These are phyloP conservation scores for Trichoderma polysporum DNA, from an alignment of 2,329 filamentous ascomycete species.

Conservation along the genomic window DNA sequence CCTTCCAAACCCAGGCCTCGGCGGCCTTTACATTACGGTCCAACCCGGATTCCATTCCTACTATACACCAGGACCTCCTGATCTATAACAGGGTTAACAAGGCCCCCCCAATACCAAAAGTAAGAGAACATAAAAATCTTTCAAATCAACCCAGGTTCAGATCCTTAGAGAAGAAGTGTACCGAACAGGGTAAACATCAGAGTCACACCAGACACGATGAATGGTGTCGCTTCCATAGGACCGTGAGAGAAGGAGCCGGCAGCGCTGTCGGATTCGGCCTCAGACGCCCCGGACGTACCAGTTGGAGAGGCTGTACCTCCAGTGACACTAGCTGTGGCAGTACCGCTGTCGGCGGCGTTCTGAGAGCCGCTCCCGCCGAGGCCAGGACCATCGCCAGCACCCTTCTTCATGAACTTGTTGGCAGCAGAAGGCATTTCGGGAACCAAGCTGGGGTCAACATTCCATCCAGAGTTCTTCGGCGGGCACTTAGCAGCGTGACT, in stretches of 20 bases:
- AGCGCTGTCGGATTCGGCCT: conserved; percentile 33
- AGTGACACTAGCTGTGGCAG: conserved; percentile 45
- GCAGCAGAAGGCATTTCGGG: conserved; percentile 54
- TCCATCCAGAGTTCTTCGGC: conserved; percentile 48
- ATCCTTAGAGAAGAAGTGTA: conserved; percentile 40
- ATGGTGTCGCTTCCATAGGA: conserved; percentile 32
- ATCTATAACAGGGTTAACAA: conserved; percentile 17
- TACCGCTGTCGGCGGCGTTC: conserved; percentile 47
- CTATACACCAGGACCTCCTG: neutral
- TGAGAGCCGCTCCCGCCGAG: conserved; percentile 55
- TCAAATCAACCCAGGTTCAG: neutral
- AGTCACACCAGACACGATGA: conserved; percentile 38
- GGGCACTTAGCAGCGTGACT: conserved; percentile 52
- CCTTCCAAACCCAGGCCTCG: conserved; percentile 19
- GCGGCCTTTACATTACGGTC: conserved; percentile 8
- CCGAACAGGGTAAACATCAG: conserved; percentile 41
- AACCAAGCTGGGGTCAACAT: conserved; percentile 49
- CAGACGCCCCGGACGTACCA: conserved; percentile 19
- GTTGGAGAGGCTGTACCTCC: conserved; percentile 35
- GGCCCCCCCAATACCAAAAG: conserved; percentile 17
- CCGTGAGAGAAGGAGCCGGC: conserved; percentile 31
- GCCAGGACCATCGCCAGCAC: conserved; percentile 55
- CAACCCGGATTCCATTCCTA: conserved; percentile 3
- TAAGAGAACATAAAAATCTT: neutral
- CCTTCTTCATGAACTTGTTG: conserved; percentile 52